phyloP scores from a whole-genome alignment of 495 filamentous ascomycete genomes.

The Podospora sp. region DNA sequence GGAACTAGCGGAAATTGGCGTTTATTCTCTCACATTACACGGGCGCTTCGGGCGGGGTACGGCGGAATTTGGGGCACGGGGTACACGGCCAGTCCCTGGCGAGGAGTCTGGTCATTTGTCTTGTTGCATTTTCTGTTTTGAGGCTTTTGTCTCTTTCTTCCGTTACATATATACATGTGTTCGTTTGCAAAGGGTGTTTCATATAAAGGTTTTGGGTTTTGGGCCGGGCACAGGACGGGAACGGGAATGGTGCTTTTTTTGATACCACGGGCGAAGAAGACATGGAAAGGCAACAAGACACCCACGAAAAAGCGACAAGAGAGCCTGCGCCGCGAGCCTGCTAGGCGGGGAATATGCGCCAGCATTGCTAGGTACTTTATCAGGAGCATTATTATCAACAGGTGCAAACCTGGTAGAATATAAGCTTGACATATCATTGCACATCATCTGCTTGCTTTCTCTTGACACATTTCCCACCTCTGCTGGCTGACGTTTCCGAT shows the following conservation, averaged over 20 bases:
- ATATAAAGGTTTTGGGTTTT: not conserved
- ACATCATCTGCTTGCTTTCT: not conserved
- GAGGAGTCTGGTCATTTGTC: not conserved
- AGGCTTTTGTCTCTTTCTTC: not conserved
- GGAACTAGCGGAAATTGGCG: not conserved
- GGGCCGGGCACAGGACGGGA: not conserved
- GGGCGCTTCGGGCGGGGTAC: not conserved
- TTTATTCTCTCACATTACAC: not conserved
- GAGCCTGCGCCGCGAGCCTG: not conserved
- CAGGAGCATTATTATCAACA: not conserved
- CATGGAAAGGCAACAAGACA: not conserved
- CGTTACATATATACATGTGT: not conserved
- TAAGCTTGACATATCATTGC: not conserved
- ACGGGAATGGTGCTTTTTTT: not conserved
- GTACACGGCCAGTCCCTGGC: not conserved
- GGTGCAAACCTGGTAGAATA: not conserved
- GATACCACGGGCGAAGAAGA: not conserved
- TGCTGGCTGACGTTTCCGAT: no score
- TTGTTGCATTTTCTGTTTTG: not conserved
- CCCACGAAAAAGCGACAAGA: not conserved
- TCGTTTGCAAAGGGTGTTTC: not conserved
- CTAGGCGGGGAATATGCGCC: not conserved
- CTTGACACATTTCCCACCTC: no score
- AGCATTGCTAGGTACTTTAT: not conserved
- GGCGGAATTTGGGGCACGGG: not conserved